These are phyloP conservation scores for Craspedostauros australis DNA, from an alignment of 108 stramenopile genomes.

Conservation along the genomic window DNA sequence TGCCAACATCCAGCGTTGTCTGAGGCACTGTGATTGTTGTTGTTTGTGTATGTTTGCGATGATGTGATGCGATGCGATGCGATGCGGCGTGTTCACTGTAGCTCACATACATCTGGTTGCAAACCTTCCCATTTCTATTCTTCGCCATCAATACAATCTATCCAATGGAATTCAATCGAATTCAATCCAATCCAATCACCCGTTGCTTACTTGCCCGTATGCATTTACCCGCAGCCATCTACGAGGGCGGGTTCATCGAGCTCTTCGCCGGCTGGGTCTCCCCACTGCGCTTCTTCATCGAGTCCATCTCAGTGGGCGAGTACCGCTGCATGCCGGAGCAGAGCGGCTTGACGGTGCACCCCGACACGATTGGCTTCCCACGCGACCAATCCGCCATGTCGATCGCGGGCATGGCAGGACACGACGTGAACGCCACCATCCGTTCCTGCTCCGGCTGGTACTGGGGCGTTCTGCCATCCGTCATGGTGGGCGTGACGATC, in stretches of 20 bases:
- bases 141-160: no score
- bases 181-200: neutral
- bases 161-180: neutral
- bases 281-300: constrained; percentile 34
- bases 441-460: constrained; percentile 29
- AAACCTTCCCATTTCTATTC: no score
- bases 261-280: constrained; percentile 24
- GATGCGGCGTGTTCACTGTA: no score
- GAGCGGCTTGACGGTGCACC: constrained; percentile 31
- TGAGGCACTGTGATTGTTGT: no score
- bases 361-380: constrained; percentile 1
- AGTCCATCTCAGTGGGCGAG: constrained; percentile 23
- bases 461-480: constrained; percentile 23
- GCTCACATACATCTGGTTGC: no score
- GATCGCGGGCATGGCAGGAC: constrained; percentile 9
- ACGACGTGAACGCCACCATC: constrained; percentile 18
- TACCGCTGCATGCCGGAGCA: constrained; percentile 30
- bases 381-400: constrained; percentile 5
- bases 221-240: constrained; percentile 1
- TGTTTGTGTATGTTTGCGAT: no score
- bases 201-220: no score
- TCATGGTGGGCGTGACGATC: constrained; percentile 32
- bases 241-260: constrained; percentile 8
- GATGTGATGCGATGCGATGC: no score
- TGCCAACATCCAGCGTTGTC: no score